Percentiles rank a stretch among this genome's conserved stretches.
Evolutionary conservation across 1,139 yeast genomes (phyloP).

Genomic region (Pichia norvegensis): DNA sequence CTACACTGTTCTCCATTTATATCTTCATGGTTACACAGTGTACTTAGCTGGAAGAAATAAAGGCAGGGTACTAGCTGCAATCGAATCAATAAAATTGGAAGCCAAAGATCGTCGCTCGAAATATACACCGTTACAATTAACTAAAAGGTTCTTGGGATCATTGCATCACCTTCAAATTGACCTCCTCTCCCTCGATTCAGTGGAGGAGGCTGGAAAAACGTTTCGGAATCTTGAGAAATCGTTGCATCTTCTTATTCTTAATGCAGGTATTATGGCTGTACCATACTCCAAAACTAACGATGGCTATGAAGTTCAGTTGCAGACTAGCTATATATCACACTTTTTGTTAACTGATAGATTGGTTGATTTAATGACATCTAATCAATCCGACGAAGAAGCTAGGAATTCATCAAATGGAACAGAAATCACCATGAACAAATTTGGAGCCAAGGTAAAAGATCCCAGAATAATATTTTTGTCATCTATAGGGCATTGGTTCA

Average conservation of each 20-base stretch:
- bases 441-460: constrained; percentile 16
- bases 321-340: constrained; percentile 73
- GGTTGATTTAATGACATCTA: constrained; percentile 42
- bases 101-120: constrained; percentile 34
- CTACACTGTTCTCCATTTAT: constrained; percentile 66
- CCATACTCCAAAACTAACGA: constrained; percentile 61
- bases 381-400: constrained; percentile 18
- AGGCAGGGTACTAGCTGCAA: constrained; percentile 48
- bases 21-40: constrained; percentile 68
- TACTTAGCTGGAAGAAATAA: constrained; percentile 66
- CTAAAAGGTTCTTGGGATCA: constrained; percentile 42
- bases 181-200: constrained; percentile 49
- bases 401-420: not conserved
- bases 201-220: constrained; percentile 45
- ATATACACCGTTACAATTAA: constrained; percentile 18
- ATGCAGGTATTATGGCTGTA: constrained; percentile 78
- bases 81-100: constrained; percentile 45
- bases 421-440: constrained; percentile 1
- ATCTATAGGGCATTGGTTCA: constrained; percentile 61
- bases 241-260: constrained; percentile 60
- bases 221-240: constrained; percentile 43
- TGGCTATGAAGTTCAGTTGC: constrained; percentile 66
- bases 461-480: constrained; percentile 63
- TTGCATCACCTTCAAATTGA: constrained; percentile 56
- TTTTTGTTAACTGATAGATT: constrained; percentile 60